Evolutionary conservation across 179 eudicot genomes (phyloP), one percentile per base, ranked within the genome.

Genomic region (Spergularia azorica): DNA sequence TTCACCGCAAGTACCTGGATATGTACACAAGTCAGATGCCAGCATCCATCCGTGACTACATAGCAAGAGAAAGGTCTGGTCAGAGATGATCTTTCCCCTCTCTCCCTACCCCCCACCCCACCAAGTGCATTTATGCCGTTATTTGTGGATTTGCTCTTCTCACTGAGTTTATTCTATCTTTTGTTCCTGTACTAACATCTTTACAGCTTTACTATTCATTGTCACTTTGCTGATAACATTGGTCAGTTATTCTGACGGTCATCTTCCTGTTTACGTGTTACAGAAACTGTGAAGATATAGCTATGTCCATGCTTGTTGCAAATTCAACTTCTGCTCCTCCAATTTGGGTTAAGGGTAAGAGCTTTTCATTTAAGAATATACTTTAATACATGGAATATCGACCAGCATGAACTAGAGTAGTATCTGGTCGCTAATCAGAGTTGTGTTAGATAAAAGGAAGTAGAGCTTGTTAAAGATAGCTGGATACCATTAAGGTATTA

Each of bases 231-330:
- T 4, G 5, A n/a, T 51, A 21, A n/a, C 12, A 17, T 11, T 16
- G 43, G 3, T 10, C 7, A 0, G 7, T 38, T 56, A 36, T n/a
- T 14, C 32, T 9, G 36, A 57, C 10, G 64, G 63, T 71, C 14
- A 36, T 38, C 50, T 39, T 48, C 16, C 67, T 56, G 21, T 15
- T 74, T 75, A 32, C 50, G 17, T 52, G 36, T 72, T 36, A 43
- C 86, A 90, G 94, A 77, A 90, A 88, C 73, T 90, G 94, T 75
- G 94, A 90, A 83, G 92, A 90, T 78, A 87, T 90, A 65, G 92
- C 95, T 16, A 90, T 90, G 94, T 90, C 95, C 68, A 72, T 90
- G 59, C 90, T 90, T 80, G 86, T 90, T 73, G 92, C 95, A 66
- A 90, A 90, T 79, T 86, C 86, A 56, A 87, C 92, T 46, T 79